Evolutionary conservation across 2,329 filamentous ascomycete genomes (phyloP).

Genomic region (Hansfordia pulvinata): DNA sequence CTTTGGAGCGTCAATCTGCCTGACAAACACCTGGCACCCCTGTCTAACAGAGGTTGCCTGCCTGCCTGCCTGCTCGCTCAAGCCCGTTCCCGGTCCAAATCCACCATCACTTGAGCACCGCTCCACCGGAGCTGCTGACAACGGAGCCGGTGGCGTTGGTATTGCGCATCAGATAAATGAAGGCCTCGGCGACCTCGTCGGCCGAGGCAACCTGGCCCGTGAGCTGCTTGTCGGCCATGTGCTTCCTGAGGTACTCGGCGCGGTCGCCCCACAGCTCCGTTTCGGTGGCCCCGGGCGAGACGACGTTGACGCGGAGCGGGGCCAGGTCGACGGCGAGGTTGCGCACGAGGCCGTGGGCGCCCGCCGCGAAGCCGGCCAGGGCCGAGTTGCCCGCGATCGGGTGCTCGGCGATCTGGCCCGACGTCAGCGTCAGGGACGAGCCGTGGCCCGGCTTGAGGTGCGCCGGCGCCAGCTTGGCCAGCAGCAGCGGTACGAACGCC

Average conservation of each 20-base stretch:
- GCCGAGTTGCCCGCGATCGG: slow-evolving; percentile 38
- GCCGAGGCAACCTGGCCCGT: slow-evolving; percentile 14
- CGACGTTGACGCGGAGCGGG: slow-evolving; percentile 49
- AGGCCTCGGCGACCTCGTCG: slow-evolving; percentile 27
- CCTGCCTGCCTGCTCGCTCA: too few relatives aligned
- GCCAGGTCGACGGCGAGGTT: slow-evolving; percentile 48
- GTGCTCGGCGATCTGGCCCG: slow-evolving; percentile 33
- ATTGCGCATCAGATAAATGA: slow-evolving; percentile 28
- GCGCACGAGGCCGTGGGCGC: slow-evolving; percentile 35
- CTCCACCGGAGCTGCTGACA: slow-evolving; percentile 12
- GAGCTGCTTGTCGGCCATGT: slow-evolving; percentile 6
- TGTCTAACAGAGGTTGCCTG: too few relatives aligned
- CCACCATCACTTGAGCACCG: background rate
- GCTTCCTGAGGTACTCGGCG: slow-evolving; percentile 8
- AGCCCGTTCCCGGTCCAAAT: too few relatives aligned
- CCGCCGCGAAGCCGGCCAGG: slow-evolving; percentile 31
- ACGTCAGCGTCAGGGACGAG: slow-evolving; percentile 42
- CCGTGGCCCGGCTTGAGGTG: slow-evolving; percentile 26
- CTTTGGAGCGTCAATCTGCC: too few relatives aligned
- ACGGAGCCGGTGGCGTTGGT: slow-evolving; percentile 20
- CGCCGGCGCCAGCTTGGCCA: slow-evolving; percentile 32
- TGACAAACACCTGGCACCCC: too few relatives aligned
- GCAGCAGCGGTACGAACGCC: slow-evolving; percentile 33
- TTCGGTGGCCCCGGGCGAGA: slow-evolving; percentile 38
- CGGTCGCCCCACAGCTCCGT: slow-evolving; percentile 27